phyloP scores from a whole-genome alignment of 2,329 filamentous ascomycete species.

The Aspergillus hiratsukae region DNA sequence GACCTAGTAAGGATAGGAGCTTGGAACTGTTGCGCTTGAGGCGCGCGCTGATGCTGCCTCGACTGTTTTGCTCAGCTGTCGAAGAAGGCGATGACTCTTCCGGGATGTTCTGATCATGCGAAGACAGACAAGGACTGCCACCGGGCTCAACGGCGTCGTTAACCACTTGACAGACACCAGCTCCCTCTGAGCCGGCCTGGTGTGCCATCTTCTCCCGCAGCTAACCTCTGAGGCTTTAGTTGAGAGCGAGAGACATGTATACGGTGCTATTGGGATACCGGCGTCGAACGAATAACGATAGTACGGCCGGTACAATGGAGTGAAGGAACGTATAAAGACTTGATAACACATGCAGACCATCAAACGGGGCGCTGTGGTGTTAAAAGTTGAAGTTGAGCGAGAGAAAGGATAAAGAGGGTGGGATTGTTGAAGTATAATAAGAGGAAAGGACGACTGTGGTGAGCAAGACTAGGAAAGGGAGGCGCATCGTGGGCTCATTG shows the following conservation, averaged over 20 bases:
- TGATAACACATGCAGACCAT: neutral
- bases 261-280: neutral
- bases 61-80: conserved; percentile 10
- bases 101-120: conserved; percentile 18
- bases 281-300: neutral
- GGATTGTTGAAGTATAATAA: neutral
- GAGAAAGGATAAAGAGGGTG: neutral
- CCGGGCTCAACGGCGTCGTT: neutral
- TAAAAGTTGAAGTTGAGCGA: neutral
- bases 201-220: neutral
- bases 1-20: conserved; percentile 32
- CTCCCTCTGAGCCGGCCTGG: neutral
- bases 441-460: neutral
- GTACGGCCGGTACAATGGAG: neutral
- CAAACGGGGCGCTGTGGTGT: neutral
- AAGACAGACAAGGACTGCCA: neutral
- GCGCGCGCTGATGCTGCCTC: conserved; percentile 25
- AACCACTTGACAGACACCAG: neutral
- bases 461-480: neutral
- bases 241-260: neutral
- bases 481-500: neutral
- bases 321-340: neutral
- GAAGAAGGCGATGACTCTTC: conserved; percentile 20
- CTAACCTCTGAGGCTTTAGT: neutral
- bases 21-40: conserved; percentile 35